Evolutionary conservation across 306 rosid genomes (phyloP).

Genomic region (Rubus idaeus): DNA sequence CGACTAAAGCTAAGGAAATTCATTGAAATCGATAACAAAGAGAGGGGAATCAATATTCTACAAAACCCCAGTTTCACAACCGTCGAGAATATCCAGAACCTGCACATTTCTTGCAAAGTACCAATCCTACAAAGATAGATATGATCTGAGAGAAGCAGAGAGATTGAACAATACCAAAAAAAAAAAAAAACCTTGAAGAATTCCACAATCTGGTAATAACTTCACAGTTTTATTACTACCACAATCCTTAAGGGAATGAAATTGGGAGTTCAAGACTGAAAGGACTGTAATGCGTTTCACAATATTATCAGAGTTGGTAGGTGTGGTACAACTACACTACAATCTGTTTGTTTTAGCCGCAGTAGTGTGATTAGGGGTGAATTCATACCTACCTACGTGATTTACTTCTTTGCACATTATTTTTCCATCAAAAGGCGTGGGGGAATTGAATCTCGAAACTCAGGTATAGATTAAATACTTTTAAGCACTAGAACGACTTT

Average conservation of each 20-base stretch:
- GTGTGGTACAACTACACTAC: too few species aligned
- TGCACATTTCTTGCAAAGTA: constrained; percentile 93
- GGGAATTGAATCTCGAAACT: background rate
- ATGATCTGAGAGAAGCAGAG: constrained; percentile 15
- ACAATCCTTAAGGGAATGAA: background rate
- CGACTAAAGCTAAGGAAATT: background rate
- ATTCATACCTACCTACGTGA: background rate
- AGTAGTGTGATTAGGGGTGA: background rate
- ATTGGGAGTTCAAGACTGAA: background rate
- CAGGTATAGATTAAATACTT: background rate
- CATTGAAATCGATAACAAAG: constrained; percentile 8
- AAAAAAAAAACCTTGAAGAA: background rate
- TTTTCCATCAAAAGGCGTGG: background rate
- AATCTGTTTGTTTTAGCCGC: too few species aligned
- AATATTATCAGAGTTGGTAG: background rate
- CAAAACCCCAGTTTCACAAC: constrained; percentile 42
- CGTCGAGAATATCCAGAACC: constrained; percentile 98
- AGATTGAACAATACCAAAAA: background rate
- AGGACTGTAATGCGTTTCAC: background rate
- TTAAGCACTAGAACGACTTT: background rate
- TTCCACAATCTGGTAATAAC: background rate
- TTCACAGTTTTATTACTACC: background rate
- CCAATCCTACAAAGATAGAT: constrained; percentile 58
- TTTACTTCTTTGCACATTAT: background rate
- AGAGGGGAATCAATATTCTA: background rate